These are phyloP conservation scores for Talinum fruticosum DNA, from an alignment of 148 eudicot species.

Conservation along the genomic window DNA sequence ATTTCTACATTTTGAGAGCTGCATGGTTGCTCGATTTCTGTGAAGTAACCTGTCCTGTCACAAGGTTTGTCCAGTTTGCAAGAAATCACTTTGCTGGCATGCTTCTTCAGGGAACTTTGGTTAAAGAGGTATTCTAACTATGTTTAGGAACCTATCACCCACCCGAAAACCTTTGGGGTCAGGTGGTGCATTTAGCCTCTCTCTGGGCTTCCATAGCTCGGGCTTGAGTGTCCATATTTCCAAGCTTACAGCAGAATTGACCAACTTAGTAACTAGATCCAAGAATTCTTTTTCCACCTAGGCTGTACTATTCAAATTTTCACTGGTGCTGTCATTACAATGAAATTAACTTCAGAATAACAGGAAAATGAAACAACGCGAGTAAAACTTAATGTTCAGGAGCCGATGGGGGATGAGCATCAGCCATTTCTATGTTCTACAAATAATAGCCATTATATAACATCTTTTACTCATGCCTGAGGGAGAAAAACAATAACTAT, in stretches of 20 bases:
- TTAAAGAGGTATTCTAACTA: not conserved
- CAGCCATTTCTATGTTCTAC: not conserved
- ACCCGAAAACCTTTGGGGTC: not conserved
- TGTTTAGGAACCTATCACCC: not conserved
- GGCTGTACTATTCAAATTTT: not conserved
- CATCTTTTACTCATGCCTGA: not conserved
- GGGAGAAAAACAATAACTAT: too few species aligned
- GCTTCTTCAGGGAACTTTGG: not conserved
- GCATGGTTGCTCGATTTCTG: not conserved
- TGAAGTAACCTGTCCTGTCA: not conserved
- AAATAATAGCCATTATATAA: not conserved
- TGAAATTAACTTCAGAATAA: not conserved
- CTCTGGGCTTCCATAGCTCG: not conserved
- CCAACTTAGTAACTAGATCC: not conserved
- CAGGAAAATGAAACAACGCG: not conserved
- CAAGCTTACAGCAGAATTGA: not conserved
- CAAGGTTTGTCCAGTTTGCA: not conserved
- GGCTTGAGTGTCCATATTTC: not conserved
- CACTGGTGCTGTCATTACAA: not conserved
- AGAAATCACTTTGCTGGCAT: not conserved
- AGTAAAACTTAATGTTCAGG: not conserved
- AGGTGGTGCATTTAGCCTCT: not conserved
- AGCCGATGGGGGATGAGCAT: not conserved
- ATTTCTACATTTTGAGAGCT: not conserved
- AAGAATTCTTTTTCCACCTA: not conserved